Evolutionary conservation across 2,329 filamentous ascomycete genomes (phyloP), one percentile per base, ranked within the genome.

Genomic region (Aspergillus fumigatus): DNA sequence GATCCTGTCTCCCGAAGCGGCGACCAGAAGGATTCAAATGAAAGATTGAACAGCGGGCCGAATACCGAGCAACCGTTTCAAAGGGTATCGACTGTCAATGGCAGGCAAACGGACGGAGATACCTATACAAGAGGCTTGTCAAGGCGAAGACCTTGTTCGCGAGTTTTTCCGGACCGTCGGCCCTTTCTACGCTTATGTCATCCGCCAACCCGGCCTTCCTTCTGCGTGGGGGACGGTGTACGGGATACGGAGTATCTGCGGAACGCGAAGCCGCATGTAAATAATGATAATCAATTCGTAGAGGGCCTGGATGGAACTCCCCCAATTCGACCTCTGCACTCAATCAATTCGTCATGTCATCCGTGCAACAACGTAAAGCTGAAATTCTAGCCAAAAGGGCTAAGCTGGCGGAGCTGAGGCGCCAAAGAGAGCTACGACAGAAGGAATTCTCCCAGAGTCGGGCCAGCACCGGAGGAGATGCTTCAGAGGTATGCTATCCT

Each of bases 331-430:
- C 52, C 54, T 54, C 43, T 55, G n/a, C 51, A 48, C 55, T 45
- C 40, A 53, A 55, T 59, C 53, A 19, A 25, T 32, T 27, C 58
- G 66, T 53, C 56, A 73, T 72, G 67, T 68, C 69, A 50, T 66
- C 66, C 27, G 72, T 73, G 78, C 88, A 86, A 73, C 80, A 92
- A 82, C 88, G 92, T 68, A 89, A 91, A 80, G 92, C 96, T 80
- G 94, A 99, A 80, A 96, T 99, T 66, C 81, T 94, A 67, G 92
- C 92, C 65, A 99, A 99, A 80, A 93, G 90, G 81, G 93, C 92
- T 61, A 97, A 94, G 81, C 90, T 99, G 68, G 92, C 90, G 51
- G 94, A 97, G 82, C 84, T 99, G 63, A 97, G 96, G 79, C 86
- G 90, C 60, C 92, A 97, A 78, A 85, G 94, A 67, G 92, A 95